phyloP scores from a whole-genome alignment of 768 basidiomycete species.

The Myochromella boudieri region DNA sequence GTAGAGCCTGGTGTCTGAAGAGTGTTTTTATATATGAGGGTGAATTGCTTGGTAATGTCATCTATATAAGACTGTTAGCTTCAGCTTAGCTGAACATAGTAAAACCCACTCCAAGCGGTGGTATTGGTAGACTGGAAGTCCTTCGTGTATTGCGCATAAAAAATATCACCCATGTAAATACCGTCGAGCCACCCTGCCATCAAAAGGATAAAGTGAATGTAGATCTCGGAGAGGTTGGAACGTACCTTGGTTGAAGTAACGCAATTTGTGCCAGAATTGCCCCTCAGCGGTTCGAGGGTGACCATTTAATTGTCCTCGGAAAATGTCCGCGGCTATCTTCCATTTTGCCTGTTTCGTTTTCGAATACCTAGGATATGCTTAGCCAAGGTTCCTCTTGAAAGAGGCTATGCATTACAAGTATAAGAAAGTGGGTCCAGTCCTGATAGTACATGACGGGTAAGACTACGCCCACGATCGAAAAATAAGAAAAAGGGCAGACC shows the following conservation, averaged over 20 bases:
- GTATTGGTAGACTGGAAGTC: slow-evolving; percentile 32
- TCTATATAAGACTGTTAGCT: slow-evolving; percentile 1
- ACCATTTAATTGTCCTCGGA: slow-evolving; percentile 35
- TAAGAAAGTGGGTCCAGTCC: slow-evolving; percentile 39
- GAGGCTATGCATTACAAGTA: slow-evolving; percentile 29
- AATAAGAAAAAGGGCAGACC: slow-evolving; percentile 18
- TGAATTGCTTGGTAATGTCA: slow-evolving; percentile 13
- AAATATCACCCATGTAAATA: slow-evolving; percentile 47
- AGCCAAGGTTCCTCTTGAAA: slow-evolving; percentile 33
- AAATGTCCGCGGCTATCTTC: slow-evolving; percentile 40
- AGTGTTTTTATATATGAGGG: slow-evolving; percentile 7
- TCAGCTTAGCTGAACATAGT: background rate
- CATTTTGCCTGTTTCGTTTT: slow-evolving; percentile 36
- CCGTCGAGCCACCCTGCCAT: slow-evolving; percentile 42
- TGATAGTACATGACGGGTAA: slow-evolving; percentile 1
- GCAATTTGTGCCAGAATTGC: slow-evolving; percentile 47
- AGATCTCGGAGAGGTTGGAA: background rate
- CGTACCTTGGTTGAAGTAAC: slow-evolving; percentile 42
- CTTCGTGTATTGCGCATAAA: slow-evolving; percentile 41
- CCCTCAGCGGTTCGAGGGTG: slow-evolving; percentile 47
- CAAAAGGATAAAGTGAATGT: background rate
- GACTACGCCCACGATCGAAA: background rate
- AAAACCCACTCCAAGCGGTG: slow-evolving; percentile 38
- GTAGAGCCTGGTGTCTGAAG: slow-evolving; percentile 8
- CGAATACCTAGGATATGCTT: slow-evolving; percentile 24